These are phyloP conservation scores for Salinomyces thailandicus DNA, from an alignment of 2,329 filamentous ascomycete genomes.

Conservation along the genomic window DNA sequence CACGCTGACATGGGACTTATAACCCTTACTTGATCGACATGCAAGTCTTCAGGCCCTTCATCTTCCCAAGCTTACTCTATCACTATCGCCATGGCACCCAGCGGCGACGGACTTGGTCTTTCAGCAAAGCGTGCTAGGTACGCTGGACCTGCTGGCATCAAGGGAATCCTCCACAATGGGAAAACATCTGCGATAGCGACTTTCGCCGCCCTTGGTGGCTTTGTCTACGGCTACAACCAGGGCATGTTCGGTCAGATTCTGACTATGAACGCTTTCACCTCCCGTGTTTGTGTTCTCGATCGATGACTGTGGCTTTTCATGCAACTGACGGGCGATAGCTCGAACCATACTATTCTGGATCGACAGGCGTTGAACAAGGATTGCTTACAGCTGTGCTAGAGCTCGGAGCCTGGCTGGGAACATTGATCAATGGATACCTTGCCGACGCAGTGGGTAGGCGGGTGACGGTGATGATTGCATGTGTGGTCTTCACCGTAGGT, in stretches of 20 bases:
- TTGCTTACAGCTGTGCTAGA: slow-evolving; percentile 13
- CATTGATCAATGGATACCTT: slow-evolving; percentile 58
- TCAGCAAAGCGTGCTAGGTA: slow-evolving; percentile 15
- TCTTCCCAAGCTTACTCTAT: too few relatives aligned
- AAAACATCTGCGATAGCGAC: slow-evolving; percentile 15
- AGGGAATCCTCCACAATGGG: slow-evolving; percentile 15
- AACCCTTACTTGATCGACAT: too few relatives aligned
- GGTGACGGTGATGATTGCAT: slow-evolving; percentile 57
- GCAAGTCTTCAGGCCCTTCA: too few relatives aligned
- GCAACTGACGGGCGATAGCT: slow-evolving; percentile 1
- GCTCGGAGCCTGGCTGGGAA: slow-evolving; percentile 49
- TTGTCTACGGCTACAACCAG: slow-evolving; percentile 22
- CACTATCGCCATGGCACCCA: background rate
- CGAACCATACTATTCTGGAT: background rate
- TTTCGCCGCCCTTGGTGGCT: slow-evolving; percentile 20
- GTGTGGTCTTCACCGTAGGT: slow-evolving; percentile 57
- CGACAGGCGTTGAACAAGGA: slow-evolving; percentile 4
- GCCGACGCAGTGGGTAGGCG: slow-evolving; percentile 61
- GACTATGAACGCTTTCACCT: slow-evolving; percentile 15
- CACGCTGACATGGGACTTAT: too few relatives aligned
- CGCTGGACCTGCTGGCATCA: slow-evolving; percentile 15
- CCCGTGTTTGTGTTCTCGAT: slow-evolving; percentile 17
- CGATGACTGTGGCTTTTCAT: slow-evolving; percentile 16
- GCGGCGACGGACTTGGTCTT: slow-evolving; percentile 2
- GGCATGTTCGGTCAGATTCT: slow-evolving; percentile 19